A percentile compares a stretch with the other conserved stretches of the same genome.
These are phyloP conservation scores for Boletellus deceptivus DNA, from an alignment of 1,284 basidiomycete species.

Conservation along the genomic window DNA sequence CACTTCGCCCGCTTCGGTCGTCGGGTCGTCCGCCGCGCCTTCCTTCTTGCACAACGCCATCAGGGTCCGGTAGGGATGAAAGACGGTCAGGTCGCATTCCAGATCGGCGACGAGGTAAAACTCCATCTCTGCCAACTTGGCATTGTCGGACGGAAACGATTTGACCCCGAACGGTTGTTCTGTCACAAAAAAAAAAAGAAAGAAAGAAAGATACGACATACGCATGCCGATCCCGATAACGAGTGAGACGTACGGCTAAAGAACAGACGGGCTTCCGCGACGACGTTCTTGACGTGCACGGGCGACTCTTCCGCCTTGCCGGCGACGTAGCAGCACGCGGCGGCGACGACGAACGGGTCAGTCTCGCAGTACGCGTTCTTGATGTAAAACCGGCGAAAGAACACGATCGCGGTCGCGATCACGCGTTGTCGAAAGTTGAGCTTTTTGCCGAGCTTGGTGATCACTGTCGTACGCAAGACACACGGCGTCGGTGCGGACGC, in stretches of 20 bases:
- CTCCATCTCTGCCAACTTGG: conserved; percentile 97
- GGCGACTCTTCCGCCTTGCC: conserved; percentile 97
- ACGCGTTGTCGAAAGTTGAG: conserved; percentile 84
- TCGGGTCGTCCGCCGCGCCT: conserved; percentile 33
- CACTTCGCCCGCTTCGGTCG: conserved; percentile 61
- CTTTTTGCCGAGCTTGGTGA: conserved; percentile 85
- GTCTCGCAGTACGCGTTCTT: conserved; percentile 94
- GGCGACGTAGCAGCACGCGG: conserved; percentile 93
- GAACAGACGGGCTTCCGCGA: conserved; percentile 77
- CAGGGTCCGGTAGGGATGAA: conserved; percentile 92
- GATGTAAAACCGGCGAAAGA: conserved; percentile 93
- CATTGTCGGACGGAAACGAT: conserved; percentile 79
- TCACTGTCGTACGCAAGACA: conserved; percentile 60
- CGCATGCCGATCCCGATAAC: too few relatives aligned
- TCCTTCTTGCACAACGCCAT: conserved; percentile 69
- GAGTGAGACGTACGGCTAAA: conserved; percentile 64
- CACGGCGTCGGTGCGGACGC: background rate
- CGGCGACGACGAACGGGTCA: conserved; percentile 88
- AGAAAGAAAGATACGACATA: too few relatives aligned
- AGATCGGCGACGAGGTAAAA: conserved; percentile 97
- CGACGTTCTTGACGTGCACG: conserved; percentile 89
- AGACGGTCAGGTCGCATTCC: conserved; percentile 91
- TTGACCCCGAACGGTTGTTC: conserved; percentile 69
- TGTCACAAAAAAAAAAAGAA: too few relatives aligned
- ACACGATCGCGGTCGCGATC: conserved; percentile 90